Evolutionary conservation across 192 early-diverging fungal genomes (phyloP).

Genomic region (Thamnidium elegans): DNA sequence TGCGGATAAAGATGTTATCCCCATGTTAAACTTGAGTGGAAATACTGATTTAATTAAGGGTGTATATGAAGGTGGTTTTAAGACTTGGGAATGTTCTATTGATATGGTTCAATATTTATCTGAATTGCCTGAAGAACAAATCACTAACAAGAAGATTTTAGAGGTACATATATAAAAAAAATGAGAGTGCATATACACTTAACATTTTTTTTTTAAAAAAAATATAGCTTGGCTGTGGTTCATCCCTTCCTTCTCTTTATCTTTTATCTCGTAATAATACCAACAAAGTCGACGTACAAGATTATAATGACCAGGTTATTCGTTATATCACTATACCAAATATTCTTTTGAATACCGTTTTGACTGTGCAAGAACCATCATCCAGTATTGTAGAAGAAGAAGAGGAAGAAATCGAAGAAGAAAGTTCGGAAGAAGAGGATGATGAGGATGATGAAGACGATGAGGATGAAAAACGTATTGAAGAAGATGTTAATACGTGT

Average conservation of each 20-base stretch:
- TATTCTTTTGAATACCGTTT: constrained; percentile 74
- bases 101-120: constrained; percentile 78
- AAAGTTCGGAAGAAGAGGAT: constrained; percentile 27
- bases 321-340: constrained; percentile 90
- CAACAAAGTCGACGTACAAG: constrained; percentile 77
- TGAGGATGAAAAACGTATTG: constrained; percentile 32
- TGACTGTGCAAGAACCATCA: constrained; percentile 35
- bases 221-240: constrained; percentile 89
- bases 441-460: constrained; percentile 27
- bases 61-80: constrained; percentile 93
- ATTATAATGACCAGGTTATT: constrained; percentile 90
- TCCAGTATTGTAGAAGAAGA: neutral
- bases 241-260: constrained; percentile 81
- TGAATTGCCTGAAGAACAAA: constrained; percentile 31
- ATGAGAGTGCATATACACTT: neutral
- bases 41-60: constrained; percentile 81
- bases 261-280: constrained; percentile 51
- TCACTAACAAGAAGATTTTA: constrained; percentile 46
- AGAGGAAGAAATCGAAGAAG: constrained; percentile 24
- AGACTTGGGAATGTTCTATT: constrained; percentile 95
- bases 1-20: constrained; percentile 6
- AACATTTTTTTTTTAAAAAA: neutral
- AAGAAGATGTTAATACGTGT: constrained; percentile 30
- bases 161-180: constrained; percentile 39
- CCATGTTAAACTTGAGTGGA: constrained; percentile 46